Evolutionary conservation across 345 rosid genomes (phyloP).

Genomic region (Boechera divaricarpa): DNA sequence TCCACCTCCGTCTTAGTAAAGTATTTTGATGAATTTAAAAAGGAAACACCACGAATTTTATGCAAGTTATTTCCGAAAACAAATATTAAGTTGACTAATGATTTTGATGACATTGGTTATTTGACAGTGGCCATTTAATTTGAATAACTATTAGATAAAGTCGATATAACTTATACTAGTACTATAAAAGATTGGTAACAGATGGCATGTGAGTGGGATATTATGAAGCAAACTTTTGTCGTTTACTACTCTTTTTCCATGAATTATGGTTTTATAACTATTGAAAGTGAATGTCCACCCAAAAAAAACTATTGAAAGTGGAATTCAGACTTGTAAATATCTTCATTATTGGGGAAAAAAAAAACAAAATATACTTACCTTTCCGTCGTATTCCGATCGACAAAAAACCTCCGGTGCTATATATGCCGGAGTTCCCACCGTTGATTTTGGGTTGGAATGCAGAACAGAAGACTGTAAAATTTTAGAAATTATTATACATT

Average conservation of each 20-base stretch:
- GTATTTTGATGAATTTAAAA: conserved; percentile 13
- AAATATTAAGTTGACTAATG: conserved; percentile 37
- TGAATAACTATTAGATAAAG: conserved; percentile 14
- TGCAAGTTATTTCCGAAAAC: conserved; percentile 22
- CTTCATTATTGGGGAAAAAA: not conserved
- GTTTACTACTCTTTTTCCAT: conserved; percentile 37
- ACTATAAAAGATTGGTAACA: conserved; percentile 17
- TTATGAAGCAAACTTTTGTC: conserved; percentile 35
- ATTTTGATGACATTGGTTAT: conserved; percentile 10
- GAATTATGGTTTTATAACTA: conserved; percentile 35
- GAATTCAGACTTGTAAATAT: conserved; percentile 33
- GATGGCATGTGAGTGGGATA: conserved; percentile 40
- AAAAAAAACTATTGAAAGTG: conserved; percentile 27
- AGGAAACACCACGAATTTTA: not conserved
- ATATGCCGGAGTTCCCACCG: conserved; percentile 99
- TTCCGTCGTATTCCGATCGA: conserved; percentile 87
- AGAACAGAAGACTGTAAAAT: conserved; percentile 74
- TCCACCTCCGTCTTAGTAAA: not conserved
- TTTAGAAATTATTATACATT: not conserved
- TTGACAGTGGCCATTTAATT: not conserved
- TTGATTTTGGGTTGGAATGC: conserved; percentile 94
- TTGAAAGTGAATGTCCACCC: conserved; percentile 25
- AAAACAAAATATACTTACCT: conserved; percentile 55
- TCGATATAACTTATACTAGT: conserved; percentile 5
- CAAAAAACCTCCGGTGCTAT: conserved; percentile 94